Percentiles rank a stretch among this genome's conserved stretches.
Conservation (phyloP, 352 stramenopile genomes). For the Globisporangium parvum region DNA sequence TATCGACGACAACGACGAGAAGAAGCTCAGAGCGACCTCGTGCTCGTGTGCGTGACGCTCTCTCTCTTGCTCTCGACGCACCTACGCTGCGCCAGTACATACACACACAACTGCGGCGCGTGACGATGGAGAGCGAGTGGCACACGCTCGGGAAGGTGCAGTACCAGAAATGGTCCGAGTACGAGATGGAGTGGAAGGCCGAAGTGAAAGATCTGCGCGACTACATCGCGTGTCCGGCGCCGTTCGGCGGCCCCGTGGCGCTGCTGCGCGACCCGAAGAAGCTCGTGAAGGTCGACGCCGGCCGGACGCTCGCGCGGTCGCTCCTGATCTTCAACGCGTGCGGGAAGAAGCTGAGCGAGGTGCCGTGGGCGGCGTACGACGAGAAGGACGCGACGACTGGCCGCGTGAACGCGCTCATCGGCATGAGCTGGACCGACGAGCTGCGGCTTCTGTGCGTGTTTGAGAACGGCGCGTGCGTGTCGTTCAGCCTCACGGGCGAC, state of each 20-base stretch:
- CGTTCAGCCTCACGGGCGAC: conserved; percentile 65
- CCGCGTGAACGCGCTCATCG: conserved; percentile 47
- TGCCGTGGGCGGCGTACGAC: conserved; percentile 66
- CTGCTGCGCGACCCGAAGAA: conserved; percentile 74
- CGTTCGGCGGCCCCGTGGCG: conserved; percentile 65
- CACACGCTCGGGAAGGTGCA: conserved; percentile 81
- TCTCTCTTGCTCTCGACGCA: too few species aligned
- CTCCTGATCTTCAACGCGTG: conserved; percentile 77
- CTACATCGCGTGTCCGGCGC: conserved; percentile 49
- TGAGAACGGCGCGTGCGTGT: conserved; percentile 60
- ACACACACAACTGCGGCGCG: background rate
- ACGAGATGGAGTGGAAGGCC: conserved; percentile 58
- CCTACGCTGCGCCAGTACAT: too few species aligned
- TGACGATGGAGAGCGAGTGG: conserved; percentile 69
- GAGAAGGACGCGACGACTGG: conserved; percentile 33
- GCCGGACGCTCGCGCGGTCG: conserved; percentile 38
- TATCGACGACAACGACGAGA: too few species aligned
- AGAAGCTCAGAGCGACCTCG: too few species aligned
- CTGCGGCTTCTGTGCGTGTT: conserved; percentile 78
- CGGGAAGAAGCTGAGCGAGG: conserved; percentile 45
- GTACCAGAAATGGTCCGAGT: conserved; percentile 82
- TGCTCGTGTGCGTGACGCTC: too few species aligned
- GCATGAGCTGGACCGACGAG: conserved; percentile 80
- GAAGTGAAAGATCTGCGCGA: conserved; percentile 61
- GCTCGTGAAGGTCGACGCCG: conserved; percentile 57